Percentiles rank a stretch among this genome's conserved stretches.
phyloP scores from a whole-genome alignment of 148 eudicot species.

The Cornus suecica region DNA sequence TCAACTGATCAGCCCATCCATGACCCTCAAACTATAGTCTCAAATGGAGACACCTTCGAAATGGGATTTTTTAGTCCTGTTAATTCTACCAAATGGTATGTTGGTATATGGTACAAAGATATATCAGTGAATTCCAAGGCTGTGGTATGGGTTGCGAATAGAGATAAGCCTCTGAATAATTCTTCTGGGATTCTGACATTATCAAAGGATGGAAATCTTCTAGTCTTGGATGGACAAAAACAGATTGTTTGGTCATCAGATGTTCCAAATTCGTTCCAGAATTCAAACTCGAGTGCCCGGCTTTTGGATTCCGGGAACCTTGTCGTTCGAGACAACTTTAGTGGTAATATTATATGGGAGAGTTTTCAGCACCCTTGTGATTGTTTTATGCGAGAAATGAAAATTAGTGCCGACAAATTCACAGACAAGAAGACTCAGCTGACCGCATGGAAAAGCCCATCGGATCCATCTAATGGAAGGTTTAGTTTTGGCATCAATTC shows the following conservation, averaged over 20 bases:
- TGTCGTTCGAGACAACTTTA: neutral
- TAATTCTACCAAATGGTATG: conserved; percentile 21
- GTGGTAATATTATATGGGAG: neutral
- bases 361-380: neutral
- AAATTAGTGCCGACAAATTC: neutral
- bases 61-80: conserved; percentile 32
- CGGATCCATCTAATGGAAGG: conserved; percentile 17
- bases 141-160: conserved; percentile 31
- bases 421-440: neutral
- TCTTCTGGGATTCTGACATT: conserved; percentile 18
- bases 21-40: conserved; percentile 19
- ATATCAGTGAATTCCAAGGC: neutral
- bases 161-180: conserved; percentile 21
- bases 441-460: conserved; percentile 14
- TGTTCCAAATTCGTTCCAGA: neutral
- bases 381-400: conserved; percentile 14
- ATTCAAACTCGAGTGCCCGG: conserved; percentile 8
- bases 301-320: conserved; percentile 32
- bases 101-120: conserved; percentile 29
- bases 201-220: conserved; percentile 24
- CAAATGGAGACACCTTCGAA: conserved; percentile 22
- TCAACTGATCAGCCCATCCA: conserved; percentile 11
- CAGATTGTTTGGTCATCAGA: conserved; percentile 27
- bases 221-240: conserved; percentile 14
- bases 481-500: neutral